These are phyloP conservation scores for Botrytis squamosa DNA, from an alignment of 2,329 filamentous ascomycete species.

Conservation along the genomic window DNA sequence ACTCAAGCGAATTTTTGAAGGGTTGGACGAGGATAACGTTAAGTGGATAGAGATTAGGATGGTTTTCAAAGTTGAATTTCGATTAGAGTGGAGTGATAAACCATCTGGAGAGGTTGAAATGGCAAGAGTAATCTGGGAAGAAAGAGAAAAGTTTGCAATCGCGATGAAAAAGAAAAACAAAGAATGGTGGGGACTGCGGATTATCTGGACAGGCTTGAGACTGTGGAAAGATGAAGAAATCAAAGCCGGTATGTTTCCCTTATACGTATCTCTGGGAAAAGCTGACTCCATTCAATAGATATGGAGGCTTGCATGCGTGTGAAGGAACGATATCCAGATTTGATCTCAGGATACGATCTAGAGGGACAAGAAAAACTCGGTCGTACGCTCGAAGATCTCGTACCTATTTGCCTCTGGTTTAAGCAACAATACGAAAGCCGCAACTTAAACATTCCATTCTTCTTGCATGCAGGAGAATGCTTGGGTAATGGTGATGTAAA, in stretches of 20 bases:
- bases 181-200: conserved; percentile 75
- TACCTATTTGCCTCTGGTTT: conserved; percentile 88
- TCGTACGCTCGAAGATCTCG: conserved; percentile 67
- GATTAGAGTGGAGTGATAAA: conserved; percentile 47
- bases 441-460: conserved; percentile 79
- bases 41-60: conserved; percentile 78
- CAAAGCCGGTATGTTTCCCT: conserved; percentile 50
- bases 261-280: not conserved
- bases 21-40: conserved; percentile 73
- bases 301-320: conserved; percentile 83
- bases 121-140: conserved; percentile 59
- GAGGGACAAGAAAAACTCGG: conserved; percentile 83
- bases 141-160: conserved; percentile 66
- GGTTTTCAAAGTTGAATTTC: conserved; percentile 58
- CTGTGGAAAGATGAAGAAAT: conserved; percentile 60
- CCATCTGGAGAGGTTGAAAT: conserved; percentile 38
- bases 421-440: conserved; percentile 72
- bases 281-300: conserved; percentile 39
- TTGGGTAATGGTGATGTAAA: conserved; percentile 71
- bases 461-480: conserved; percentile 89
- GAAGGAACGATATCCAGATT: conserved; percentile 71
- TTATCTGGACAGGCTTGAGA: conserved; percentile 78
- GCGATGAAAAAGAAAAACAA: conserved; percentile 71
- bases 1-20: conserved; percentile 64
- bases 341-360: conserved; percentile 82